phyloP scores from a whole-genome alignment of 108 stramenopile species.

The Epithemia pelagica region DNA sequence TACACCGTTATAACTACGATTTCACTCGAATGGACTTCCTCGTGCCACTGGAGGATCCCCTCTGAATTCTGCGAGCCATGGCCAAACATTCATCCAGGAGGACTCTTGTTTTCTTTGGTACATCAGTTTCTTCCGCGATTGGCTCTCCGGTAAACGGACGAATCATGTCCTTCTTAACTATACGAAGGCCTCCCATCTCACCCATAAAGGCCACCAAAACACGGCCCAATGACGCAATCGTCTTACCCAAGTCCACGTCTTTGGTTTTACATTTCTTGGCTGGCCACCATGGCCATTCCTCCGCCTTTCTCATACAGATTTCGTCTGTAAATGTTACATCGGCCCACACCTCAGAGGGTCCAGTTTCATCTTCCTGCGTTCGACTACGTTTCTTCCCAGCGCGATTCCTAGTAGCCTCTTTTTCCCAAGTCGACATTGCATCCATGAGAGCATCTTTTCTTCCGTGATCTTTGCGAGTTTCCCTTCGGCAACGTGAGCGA shows the following conservation, averaged over 20 bases:
- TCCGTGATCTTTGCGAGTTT: slow-evolving; percentile 48
- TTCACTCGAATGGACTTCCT: too few species aligned
- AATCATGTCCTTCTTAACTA: slow-evolving; percentile 42
- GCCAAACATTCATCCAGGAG: slow-evolving; percentile 65
- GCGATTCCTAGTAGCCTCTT: slow-evolving; percentile 14
- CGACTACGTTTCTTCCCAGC: slow-evolving; percentile 13
- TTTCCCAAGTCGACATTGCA: slow-evolving; percentile 39
- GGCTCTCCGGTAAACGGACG: slow-evolving; percentile 46
- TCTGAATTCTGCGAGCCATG: slow-evolving; percentile 41
- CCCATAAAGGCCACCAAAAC: slow-evolving; percentile 66
- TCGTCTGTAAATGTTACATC: slow-evolving; percentile 55
- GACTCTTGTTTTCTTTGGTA: slow-evolving; percentile 33
- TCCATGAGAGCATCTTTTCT: slow-evolving; percentile 43
- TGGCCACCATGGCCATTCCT: slow-evolving; percentile 78
- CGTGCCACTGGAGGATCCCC: too few species aligned
- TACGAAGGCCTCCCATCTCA: slow-evolving; percentile 47
- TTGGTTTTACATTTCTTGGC: slow-evolving; percentile 57
- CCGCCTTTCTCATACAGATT: slow-evolving; percentile 64
- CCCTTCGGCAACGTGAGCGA: slow-evolving; percentile 33
- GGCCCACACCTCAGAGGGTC: slow-evolving; percentile 62
- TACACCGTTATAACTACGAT: too few species aligned
- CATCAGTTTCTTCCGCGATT: slow-evolving; percentile 36
- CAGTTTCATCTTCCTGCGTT: slow-evolving; percentile 11
- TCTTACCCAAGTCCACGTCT: slow-evolving; percentile 33
- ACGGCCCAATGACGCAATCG: slow-evolving; percentile 33